Base-by-base conservation (phyloP, 768 basidiomycete genomes). In the Pisolithus microcarpus region DNA sequence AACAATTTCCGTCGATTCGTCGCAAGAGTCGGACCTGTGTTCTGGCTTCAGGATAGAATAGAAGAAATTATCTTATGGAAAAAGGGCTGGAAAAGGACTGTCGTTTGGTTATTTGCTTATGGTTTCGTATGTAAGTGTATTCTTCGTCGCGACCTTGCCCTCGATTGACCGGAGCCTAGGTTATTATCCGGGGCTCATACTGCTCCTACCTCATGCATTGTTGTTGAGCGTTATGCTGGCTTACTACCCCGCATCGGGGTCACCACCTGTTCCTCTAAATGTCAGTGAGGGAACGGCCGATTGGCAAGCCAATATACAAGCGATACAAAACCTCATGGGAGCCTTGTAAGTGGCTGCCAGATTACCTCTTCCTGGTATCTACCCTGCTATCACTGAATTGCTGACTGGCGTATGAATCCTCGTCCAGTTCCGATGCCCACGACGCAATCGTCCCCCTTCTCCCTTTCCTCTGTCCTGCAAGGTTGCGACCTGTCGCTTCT, bases 251-350 rank as follows among this genome's bases (percentile, higher is more conserved):
- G 52, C 52, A 24, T 58, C 59, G 0, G 63, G 56, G 9, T 61
- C 68, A 0, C 65, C 72, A 2, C 63, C 72, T 2, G 63, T 65
- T 0, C 69, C 68, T 8, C 61, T 70, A 15, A 67, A 70, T n/a
- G 60, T 73, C 1, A 60, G 75, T 3, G 87, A 91, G 58, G 85
- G 82, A 4, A 79, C 81, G 10, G 76, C 82, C 0, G 85, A 88
- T 52, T 93, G 89, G 84, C 84, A 86, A 53, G 85, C 87, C 15
- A 95, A 93, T 55, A 70, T 94, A 3, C 91, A 93, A 67, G 91
- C 77, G 1, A 87, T 94, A 26, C 92, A 94, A 63, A 94, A 94
- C 57, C 77, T 94, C 28, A 93, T 94, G 91, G 91, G 90, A 6
- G 69, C 77, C 7, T 70, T 84, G 87, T 91, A 67, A 56, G 87